Evolutionary conservation across 768 basidiomycete species (phyloP), one percentile per base, ranked within the genome.

Genomic region (Tricholoma terreum): DNA sequence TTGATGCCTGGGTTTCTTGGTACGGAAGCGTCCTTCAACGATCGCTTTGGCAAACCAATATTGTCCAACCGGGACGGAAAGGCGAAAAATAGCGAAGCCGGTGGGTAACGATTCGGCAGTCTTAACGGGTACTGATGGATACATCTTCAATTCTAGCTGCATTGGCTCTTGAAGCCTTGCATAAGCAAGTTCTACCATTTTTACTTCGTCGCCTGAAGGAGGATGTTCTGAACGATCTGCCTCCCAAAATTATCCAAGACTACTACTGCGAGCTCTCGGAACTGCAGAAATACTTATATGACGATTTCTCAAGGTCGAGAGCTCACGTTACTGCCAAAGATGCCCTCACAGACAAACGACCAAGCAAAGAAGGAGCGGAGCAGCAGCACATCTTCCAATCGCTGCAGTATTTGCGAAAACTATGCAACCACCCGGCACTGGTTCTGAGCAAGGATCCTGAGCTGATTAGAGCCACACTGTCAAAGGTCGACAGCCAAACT

Each of bases 131-230:
- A n/a, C 30, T 49, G 4, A 10, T 24, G 2, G 17, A 45, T 35
- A 27, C 24, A 27, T 6, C 24, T 17, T 30, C 7, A 55, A 49
- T 35, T 50, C 51, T 64, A 98, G 97, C 96, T 61, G 90, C 94
- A 8, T 75, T 95, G 63, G 97, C 97, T 0, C 80, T 99, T 19
- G 97, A 98, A 68, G 93, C 96, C 2, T 72, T 99, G 48, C 97
- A 98, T 71, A 99, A 99, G 73, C 97, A 99, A 80, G 96, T 98
- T 22, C 75, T 99, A n/a, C 97, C 97, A 1, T 99, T 99, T 83
- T 76, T 99, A 40, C 80, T 99, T 14, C 92, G 97, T 40, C 88
- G 97, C 21, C 75, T 99, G 69, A 99, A 99, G 70, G 97, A 99
- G 73, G 94, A 99, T 67, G 97, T 99, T 27, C 77, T 99, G 56